phyloP scores from a whole-genome alignment of 371 early-diverging fungal genomes.

The Zychaea mexicana region DNA sequence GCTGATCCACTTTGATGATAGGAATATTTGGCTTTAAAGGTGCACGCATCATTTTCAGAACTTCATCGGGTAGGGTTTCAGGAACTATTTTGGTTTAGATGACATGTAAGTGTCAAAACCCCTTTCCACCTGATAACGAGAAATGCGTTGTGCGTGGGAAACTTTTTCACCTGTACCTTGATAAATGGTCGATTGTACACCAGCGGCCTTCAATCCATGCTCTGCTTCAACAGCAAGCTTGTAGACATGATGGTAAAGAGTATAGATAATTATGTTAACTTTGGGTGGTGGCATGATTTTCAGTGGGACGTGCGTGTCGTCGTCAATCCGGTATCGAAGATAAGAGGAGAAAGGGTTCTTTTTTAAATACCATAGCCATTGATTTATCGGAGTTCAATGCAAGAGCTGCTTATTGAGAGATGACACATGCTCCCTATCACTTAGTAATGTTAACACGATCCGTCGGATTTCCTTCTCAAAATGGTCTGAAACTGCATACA shows the following conservation, averaged over 20 bases:
- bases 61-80: conserved; percentile 64
- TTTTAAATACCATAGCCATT: too few relatives aligned
- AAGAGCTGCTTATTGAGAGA: too few relatives aligned
- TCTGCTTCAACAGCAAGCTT: conserved; percentile 60
- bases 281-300: conserved; percentile 31
- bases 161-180: conserved; percentile 33
- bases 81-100: conserved; percentile 27
- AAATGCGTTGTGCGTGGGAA: not conserved
- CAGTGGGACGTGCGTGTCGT: not conserved
- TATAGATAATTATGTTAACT: conserved; percentile 51
- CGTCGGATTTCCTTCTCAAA: too few relatives aligned
- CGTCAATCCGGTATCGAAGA: too few relatives aligned
- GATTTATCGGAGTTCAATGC: too few relatives aligned
- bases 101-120: not conserved
- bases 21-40: conserved; percentile 59
- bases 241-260: conserved; percentile 60
- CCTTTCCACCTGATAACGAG: too few relatives aligned
- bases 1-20: conserved; percentile 53
- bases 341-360: not conserved
- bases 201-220: conserved; percentile 58
- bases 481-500: too few relatives aligned
- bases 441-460: too few relatives aligned
- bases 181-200: conserved; percentile 68
- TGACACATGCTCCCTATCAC: too few relatives aligned
- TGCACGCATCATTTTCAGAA: conserved; percentile 69